A percentile compares a stretch with the other conserved stretches of the same genome.
Conservation (phyloP, 2,329 filamentous ascomycete species). For the Talaromyces sp. region DNA sequence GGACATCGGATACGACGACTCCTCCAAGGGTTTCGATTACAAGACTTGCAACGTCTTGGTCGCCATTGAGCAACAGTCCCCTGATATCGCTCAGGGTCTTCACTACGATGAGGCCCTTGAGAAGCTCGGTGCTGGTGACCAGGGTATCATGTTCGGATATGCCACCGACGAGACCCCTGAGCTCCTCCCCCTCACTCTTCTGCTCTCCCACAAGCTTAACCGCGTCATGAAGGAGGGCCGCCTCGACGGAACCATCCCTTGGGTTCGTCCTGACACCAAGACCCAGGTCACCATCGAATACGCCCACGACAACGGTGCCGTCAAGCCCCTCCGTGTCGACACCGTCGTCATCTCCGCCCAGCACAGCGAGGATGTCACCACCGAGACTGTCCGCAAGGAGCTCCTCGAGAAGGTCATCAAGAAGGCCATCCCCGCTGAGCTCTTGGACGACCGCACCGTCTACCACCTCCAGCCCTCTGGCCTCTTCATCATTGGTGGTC, state of each 20-base stretch:
- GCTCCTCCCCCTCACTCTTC: slow-evolving; percentile 88
- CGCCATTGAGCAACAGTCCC: slow-evolving; percentile 98
- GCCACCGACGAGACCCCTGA: slow-evolving; percentile 98
- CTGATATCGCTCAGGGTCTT: slow-evolving; percentile 97
- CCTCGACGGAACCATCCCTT: slow-evolving; percentile 80
- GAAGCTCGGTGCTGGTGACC: slow-evolving; percentile 97
- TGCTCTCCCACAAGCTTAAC: slow-evolving; percentile 96
- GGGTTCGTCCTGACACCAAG: slow-evolving; percentile 98
- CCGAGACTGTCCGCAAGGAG: slow-evolving; percentile 88
- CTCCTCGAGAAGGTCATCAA: slow-evolving; percentile 97
- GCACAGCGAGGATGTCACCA: slow-evolving; percentile 83
- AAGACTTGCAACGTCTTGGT: slow-evolving; percentile 99
- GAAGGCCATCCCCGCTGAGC: slow-evolving; percentile 86
- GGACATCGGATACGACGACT: slow-evolving; percentile 98
- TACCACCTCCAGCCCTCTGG: slow-evolving; percentile 99
- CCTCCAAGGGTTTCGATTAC: slow-evolving; percentile 98
- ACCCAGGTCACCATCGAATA: slow-evolving; percentile 99
- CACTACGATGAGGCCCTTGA: slow-evolving; percentile 97
- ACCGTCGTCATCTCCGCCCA: slow-evolving; percentile 96
- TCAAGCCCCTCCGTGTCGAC: slow-evolving; percentile 88
- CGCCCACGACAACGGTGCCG: slow-evolving; percentile 87
- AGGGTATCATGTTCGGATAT: slow-evolving; percentile 99
- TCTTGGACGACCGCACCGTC: slow-evolving; percentile 87
- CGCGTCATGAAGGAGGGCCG: slow-evolving; percentile 87
- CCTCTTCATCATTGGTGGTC: slow-evolving; percentile 97